phyloP scores from a whole-genome alignment of 169 alveolate genomes.

The Plasmodium gallinaceum region DNA sequence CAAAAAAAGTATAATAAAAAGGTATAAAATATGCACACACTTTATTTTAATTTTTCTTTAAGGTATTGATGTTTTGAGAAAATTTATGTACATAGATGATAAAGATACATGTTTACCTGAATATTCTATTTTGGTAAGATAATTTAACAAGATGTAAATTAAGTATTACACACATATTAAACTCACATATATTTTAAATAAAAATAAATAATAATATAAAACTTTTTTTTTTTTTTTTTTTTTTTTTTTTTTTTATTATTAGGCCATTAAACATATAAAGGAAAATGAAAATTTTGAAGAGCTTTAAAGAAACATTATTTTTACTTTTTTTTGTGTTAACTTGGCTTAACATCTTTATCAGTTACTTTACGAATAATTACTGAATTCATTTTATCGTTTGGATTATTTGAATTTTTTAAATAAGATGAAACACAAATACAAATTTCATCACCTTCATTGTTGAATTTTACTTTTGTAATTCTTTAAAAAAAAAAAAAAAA shows the following conservation, averaged over 20 bases:
- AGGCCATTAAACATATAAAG: constrained; percentile 76
- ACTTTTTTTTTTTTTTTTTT: background rate
- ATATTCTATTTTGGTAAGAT: constrained; percentile 68
- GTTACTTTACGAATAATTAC: no score
- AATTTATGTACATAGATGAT: constrained; percentile 71
- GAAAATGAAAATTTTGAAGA: constrained; percentile 76
- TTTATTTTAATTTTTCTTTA: background rate
- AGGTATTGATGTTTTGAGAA: constrained; percentile 53
- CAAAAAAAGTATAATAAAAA: background rate
- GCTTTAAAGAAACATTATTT: constrained; percentile 5
- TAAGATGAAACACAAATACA: no score
- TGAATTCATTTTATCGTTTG: no score
- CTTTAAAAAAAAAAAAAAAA: no score
- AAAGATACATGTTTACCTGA: constrained; percentile 67
- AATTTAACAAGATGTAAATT: background rate
- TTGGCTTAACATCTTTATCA: no score
- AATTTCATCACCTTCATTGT: no score
- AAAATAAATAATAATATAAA: background rate
- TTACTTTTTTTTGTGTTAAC: background rate
- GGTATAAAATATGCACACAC: constrained; percentile 1
- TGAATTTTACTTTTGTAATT: no score
- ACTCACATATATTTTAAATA: background rate
- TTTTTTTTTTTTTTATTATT: constrained; percentile 1
- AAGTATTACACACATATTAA: background rate
- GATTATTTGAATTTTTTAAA: no score